Evolutionary conservation across 139 green algal genomes (phyloP).

Genomic region (Volvox africanus): DNA sequence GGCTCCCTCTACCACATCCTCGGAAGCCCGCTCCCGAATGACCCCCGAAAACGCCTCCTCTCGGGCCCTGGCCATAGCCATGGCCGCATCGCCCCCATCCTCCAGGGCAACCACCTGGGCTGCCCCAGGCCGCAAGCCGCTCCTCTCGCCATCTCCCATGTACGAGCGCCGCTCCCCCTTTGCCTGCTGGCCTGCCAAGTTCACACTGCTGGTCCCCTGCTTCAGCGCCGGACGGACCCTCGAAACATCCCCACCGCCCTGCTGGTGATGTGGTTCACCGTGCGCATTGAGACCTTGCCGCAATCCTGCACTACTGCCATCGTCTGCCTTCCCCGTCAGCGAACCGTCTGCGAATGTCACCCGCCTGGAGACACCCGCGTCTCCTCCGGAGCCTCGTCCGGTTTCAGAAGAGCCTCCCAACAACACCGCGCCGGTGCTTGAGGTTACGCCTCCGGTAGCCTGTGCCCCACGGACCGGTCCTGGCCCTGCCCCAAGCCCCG

Average conservation of each 20-base stretch:
- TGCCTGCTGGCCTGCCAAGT: not conserved
- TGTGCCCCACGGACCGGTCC: not conserved
- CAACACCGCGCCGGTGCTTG: not conserved
- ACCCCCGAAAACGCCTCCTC: conserved; percentile 32
- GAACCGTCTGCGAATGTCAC: conserved; percentile 8
- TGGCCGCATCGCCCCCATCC: conserved; percentile 12
- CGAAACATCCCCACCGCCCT: not conserved
- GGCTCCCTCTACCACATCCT: not conserved
- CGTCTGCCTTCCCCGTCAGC: not conserved
- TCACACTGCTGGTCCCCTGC: not conserved
- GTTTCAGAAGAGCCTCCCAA: not conserved
- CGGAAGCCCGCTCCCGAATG: not conserved
- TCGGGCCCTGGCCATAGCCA: conserved; percentile 37
- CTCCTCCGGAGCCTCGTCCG: too few species aligned
- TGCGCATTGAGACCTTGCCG: not conserved
- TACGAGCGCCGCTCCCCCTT: not conserved
- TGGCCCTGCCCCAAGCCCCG: too few species aligned
- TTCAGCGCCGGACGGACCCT: conserved; percentile 1
- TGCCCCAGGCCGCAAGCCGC: not conserved
- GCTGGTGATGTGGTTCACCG: not conserved
- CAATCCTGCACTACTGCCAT: not conserved
- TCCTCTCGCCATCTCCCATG: not conserved
- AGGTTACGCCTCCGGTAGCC: too few species aligned
- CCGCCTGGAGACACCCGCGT: not conserved
- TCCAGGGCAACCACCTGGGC: not conserved